Evolutionary conservation across 2,329 filamentous ascomycete species (phyloP), one percentile per base, ranked within the genome.

Genomic region (Teratosphaeria epicoccoides): DNA sequence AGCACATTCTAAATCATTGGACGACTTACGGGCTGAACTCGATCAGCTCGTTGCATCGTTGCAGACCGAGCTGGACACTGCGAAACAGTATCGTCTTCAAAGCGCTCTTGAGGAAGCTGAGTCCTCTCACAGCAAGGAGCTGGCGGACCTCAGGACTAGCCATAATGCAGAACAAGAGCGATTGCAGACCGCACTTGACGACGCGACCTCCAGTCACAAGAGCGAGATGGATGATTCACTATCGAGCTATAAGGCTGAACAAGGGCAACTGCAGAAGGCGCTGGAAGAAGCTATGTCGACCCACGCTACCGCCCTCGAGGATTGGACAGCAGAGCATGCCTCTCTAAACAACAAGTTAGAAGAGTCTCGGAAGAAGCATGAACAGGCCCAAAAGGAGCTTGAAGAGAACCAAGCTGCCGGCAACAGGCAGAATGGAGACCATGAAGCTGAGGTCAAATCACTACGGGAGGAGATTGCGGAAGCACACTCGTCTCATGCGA

Each of bases 21-120:
- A 52, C 43, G 43, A 53, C 24, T 43, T 50, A 12, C 50, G 49
- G 20, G 46, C 51, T 33, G 43, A 45, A 17, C 46, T 51, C 10
- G 47, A 45, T 11, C 20, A 48, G 9, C 26, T 47, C 1, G 24
- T 54, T 47, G 33, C 14, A 6, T 14, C 14, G 17, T 5, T 20
- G 33, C n/a, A n/a, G 14, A 20, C 6, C 11, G 28, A 29, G 12
- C 20, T 46, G 2, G 43, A 24, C 10, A 46, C 11, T 2, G 14
- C 43, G 23, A 24, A 24, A 22, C 14, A 24, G 22, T 20, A 46
- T 12, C 20, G 24, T 17, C 24, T 47, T 4, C 24, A 33, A 4
- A 29, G 46, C 26, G 47, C 20, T 24, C 22, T 49, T n/a, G 9
- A 49, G 11, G 47, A 49, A 11, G 47, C 22, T n/a, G 17, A 22